These are phyloP conservation scores for Cercospora beticola DNA, from an alignment of 2,329 filamentous ascomycete species.

Conservation along the genomic window DNA sequence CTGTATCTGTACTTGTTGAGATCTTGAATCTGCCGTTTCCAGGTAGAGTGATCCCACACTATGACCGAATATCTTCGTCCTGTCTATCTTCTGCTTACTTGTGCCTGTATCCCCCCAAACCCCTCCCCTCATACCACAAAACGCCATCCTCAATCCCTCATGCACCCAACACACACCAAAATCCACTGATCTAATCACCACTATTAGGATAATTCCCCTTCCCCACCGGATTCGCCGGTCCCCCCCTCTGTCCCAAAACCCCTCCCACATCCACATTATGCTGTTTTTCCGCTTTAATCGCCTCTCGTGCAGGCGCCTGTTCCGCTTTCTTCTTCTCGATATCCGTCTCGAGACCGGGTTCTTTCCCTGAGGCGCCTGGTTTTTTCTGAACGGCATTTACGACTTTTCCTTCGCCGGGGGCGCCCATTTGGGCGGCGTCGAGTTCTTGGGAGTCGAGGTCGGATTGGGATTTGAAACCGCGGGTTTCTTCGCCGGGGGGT, in stretches of 20 bases:
- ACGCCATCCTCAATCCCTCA: neutral
- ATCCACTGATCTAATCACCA: conserved; percentile 7
- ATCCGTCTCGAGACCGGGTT: conserved; percentile 46
- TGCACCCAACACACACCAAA: neutral
- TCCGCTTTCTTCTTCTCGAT: conserved; percentile 53
- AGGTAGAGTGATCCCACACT: neutral
- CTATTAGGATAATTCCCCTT: conserved; percentile 36
- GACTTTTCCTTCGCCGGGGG: conserved; percentile 49
- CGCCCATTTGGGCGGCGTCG: conserved; percentile 51
- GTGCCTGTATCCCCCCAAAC: neutral
- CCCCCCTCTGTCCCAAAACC: conserved; percentile 47
- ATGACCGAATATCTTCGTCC: neutral
- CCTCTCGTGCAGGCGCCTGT: conserved; percentile 45
- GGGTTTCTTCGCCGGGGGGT: conserved; percentile 45
- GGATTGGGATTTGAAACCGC: conserved; percentile 40
- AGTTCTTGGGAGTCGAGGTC: conserved; percentile 49
- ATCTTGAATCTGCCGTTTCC: neutral
- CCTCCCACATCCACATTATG: conserved; percentile 44
- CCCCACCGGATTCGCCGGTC: conserved; percentile 44
- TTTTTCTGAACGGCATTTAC: conserved; percentile 43
- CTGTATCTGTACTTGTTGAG: neutral
- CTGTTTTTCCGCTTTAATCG: conserved; percentile 42
- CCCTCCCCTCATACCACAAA: neutral
- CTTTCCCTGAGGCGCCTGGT: conserved; percentile 39
- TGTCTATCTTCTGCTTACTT: neutral